phyloP scores from a whole-genome alignment of 2,329 filamentous ascomycete species.

The Dactylellina drechsleri region DNA sequence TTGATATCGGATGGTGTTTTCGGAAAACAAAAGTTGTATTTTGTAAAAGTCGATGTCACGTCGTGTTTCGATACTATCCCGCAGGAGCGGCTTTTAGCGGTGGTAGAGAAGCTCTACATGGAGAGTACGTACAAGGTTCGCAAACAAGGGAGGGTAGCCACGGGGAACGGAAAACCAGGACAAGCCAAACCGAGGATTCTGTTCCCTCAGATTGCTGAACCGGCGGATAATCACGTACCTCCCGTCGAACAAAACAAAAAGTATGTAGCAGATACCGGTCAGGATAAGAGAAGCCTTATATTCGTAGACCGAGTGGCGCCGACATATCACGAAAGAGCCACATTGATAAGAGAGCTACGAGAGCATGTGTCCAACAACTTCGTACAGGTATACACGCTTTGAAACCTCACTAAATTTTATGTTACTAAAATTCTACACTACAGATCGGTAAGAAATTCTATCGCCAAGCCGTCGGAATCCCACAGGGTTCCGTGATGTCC shows the following conservation, averaged over 20 bases:
- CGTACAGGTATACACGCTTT: slow-evolving; percentile 67
- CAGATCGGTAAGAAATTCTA: slow-evolving; percentile 85
- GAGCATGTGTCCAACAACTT: slow-evolving; percentile 87
- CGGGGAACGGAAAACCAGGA: slow-evolving; percentile 67
- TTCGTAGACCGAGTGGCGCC: slow-evolving; percentile 77
- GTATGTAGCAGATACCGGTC: slow-evolving; percentile 56
- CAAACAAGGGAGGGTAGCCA: slow-evolving; percentile 60
- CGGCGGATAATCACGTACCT: slow-evolving; percentile 55
- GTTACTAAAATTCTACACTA: background rate
- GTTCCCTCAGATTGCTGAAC: slow-evolving; percentile 42
- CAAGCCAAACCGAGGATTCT: slow-evolving; percentile 56
- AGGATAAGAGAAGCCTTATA: slow-evolving; percentile 73
- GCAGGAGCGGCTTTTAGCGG: slow-evolving; percentile 74
- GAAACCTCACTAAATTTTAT: background rate
- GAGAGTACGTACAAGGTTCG: slow-evolving; percentile 73
- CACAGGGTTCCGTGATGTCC: slow-evolving; percentile 90
- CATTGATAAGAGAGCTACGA: slow-evolving; percentile 75
- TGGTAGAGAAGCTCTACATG: slow-evolving; percentile 65
- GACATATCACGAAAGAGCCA: slow-evolving; percentile 68
- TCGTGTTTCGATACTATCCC: slow-evolving; percentile 96
- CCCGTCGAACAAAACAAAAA: slow-evolving; percentile 59
- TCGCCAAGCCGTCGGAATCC: slow-evolving; percentile 86
- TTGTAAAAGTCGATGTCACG: slow-evolving; percentile 91
- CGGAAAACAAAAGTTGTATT: slow-evolving; percentile 71
- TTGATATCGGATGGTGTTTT: slow-evolving; percentile 62